Conservation (phyloP, 768 basidiomycete species). For the Xerocomus brunneocitrinus region DNA sequence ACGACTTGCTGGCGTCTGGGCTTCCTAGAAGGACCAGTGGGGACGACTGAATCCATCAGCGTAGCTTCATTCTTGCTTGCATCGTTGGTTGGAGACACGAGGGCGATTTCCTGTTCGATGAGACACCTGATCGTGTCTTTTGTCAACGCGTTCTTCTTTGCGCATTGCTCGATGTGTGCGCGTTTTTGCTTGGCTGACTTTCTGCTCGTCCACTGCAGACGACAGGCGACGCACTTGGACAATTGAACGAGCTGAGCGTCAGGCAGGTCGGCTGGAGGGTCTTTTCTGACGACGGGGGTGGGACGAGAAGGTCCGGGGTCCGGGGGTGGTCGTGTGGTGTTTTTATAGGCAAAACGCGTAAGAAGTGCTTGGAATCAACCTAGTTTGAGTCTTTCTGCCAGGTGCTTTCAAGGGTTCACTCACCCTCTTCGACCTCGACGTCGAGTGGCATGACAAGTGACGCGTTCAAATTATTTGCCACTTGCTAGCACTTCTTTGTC, state of each 20-base stretch:
- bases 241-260: slow-evolving; percentile 46
- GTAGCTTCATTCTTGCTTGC: slow-evolving; percentile 32
- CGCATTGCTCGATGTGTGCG: slow-evolving; percentile 63
- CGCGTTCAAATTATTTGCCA: slow-evolving; percentile 41
- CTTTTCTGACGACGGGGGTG: slow-evolving; percentile 3
- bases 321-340: neutral
- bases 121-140: slow-evolving; percentile 53
- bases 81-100: neutral
- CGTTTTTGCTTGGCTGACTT: slow-evolving; percentile 63
- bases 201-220: slow-evolving; percentile 60
- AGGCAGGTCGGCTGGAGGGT: slow-evolving; percentile 34
- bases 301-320: slow-evolving; percentile 2
- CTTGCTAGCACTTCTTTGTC: neutral
- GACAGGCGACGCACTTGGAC: slow-evolving; percentile 60
- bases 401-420: neutral
- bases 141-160: slow-evolving; percentile 52
- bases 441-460: slow-evolving; percentile 28
- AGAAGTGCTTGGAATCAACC: slow-evolving; percentile 10
- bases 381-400: neutral
- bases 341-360: slow-evolving; percentile 39
- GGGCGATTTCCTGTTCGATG: slow-evolving; percentile 45
- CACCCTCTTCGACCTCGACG: neutral
- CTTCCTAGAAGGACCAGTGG: slow-evolving; percentile 45
- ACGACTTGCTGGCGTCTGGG: slow-evolving; percentile 33
- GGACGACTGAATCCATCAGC: slow-evolving; percentile 51